Conservation (phyloP, 331 rosid genomes). For the Pyrus hybrid region DNA sequence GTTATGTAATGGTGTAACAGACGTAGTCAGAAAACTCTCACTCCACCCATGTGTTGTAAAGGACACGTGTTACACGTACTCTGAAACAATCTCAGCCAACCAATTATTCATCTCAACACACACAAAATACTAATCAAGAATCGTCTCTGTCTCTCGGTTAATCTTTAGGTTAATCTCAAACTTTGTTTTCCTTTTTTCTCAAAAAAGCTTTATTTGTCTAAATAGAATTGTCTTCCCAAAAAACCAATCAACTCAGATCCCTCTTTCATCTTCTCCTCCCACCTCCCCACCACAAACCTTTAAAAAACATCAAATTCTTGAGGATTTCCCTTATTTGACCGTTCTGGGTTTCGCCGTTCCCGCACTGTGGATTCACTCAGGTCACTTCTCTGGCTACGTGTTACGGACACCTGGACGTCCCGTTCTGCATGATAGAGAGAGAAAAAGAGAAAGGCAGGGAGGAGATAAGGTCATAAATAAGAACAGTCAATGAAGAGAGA, state of each 20-base stretch:
- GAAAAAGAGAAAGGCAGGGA: background rate
- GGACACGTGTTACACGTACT: background rate
- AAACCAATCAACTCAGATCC: background rate
- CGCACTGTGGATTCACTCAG: background rate
- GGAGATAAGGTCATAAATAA: background rate
- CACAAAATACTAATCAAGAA: background rate
- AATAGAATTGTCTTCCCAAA: background rate
- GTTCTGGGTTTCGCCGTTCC: background rate
- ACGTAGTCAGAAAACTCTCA: background rate
- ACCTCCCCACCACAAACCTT: background rate
- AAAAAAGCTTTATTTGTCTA: background rate
- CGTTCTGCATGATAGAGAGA: slow-evolving; percentile 19
- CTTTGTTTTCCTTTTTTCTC: background rate
- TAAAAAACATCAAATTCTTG: background rate
- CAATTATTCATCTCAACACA: background rate
- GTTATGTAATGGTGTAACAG: no score
- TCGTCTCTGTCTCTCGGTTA: background rate
- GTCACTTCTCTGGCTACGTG: slow-evolving; percentile 8
- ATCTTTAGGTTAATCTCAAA: background rate
- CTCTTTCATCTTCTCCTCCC: background rate
- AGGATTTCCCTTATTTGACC: slow-evolving; percentile 1
- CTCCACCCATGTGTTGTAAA: background rate
- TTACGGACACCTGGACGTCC: slow-evolving; percentile 16
- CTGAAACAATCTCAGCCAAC: background rate
- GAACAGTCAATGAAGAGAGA: background rate